Base-by-base conservation (phyloP, 441 rosid species). In the Pelargonium fulgidum region DNA sequence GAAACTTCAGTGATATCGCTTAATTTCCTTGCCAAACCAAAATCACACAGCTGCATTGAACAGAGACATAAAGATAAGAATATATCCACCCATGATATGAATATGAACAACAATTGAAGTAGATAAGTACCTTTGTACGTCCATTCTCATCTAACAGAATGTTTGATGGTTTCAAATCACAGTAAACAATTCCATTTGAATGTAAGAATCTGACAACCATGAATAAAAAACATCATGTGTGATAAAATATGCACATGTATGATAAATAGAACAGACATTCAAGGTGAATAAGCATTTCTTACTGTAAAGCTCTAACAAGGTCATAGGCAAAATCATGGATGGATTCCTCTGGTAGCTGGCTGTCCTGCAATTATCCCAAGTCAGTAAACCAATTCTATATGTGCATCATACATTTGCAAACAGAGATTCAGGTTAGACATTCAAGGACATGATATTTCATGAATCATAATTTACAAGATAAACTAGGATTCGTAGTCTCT, bases 81-180 rank as follows among this genome's bases (percentile, higher is more conserved):
- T 33, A 73, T 22, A 63, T 59, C 24, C 20, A 73, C 42, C 24
- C 66, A 73, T 39, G 52, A 16, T 19, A 73, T 65, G 67, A 10
- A 70, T 12, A 65, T 48, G 47, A 33, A 72, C 17, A 52, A 66
- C 59, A 58, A 22, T 10, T 69, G 70, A 69, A 75, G 42, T 14
- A 29, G 64, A 67, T 8, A 56, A 44, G 19, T 81, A 94, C 99
- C 96, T 94, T 94, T 56, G 83, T 80, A 75, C 70, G 89, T 39
- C 98, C 99, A 68, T 88, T 92, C 81, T 94, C 99, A 52, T 94
- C 99, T 77, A 94, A 78, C 68, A 92, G 90, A 73, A 94, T 85
- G 74, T 94, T 94, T 72, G 99, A 92, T 66, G 99, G 99, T 78
- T 94, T 94, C 73, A 94, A 73, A 81, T 94, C 99, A 72, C 99